Conservation (phyloP, 139 green algal species). For the Picochlorum costavermella region DNA sequence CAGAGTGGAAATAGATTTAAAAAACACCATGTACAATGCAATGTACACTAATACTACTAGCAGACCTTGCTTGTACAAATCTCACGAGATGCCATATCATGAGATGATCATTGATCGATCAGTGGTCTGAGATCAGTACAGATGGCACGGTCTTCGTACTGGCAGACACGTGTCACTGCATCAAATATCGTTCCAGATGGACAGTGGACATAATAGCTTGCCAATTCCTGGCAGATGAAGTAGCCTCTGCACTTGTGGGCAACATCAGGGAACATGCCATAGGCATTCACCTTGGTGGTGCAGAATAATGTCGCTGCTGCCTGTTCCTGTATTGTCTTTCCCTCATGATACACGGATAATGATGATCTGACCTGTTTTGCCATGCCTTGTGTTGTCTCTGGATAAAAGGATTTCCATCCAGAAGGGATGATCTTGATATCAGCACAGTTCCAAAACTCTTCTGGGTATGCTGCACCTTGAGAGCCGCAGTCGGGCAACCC, state of each 20-base stretch:
- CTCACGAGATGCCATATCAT: too few relatives aligned
- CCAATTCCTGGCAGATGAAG: background rate
- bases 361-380: too few relatives aligned
- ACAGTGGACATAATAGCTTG: background rate
- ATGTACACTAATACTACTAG: too few relatives aligned
- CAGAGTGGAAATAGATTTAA: too few relatives aligned
- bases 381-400: too few relatives aligned
- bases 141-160: background rate
- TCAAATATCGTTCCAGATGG: background rate
- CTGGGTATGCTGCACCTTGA: background rate
- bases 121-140: too few relatives aligned
- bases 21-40: too few relatives aligned
- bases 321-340: too few relatives aligned
- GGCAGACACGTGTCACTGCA: background rate
- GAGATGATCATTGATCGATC: too few relatives aligned
- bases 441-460: slow-evolving; percentile 5
- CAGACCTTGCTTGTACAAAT: too few relatives aligned
- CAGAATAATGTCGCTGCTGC: background rate
- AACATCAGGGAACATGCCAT: background rate
- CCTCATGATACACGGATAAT: too few relatives aligned
- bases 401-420: too few relatives aligned
- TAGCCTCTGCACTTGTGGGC: background rate
- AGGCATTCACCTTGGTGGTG: background rate
- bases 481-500: background rate
- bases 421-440: slow-evolving; percentile 13